A percentile compares a stretch with the other conserved stretches of the same genome.
These are phyloP conservation scores for Paracorniculantispora psalliotae DNA, from an alignment of 2,329 filamentous ascomycete species.

Conservation along the genomic window DNA sequence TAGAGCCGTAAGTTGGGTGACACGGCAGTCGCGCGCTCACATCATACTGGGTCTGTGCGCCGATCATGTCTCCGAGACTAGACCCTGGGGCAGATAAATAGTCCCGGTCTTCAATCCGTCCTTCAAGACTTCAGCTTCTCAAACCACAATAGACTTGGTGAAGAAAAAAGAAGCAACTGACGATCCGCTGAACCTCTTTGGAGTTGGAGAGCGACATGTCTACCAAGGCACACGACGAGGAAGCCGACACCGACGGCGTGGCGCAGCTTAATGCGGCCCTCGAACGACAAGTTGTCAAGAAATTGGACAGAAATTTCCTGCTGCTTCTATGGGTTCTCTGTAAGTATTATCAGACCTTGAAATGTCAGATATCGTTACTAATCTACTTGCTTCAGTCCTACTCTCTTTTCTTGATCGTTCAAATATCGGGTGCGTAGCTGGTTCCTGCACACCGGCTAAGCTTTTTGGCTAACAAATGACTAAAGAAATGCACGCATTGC, in stretches of 20 bases:
- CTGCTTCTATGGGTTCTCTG: conserved; percentile 9
- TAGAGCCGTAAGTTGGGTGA: not conserved
- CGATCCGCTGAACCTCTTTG: not conserved
- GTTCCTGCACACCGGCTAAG: not conserved
- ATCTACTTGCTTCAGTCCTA: not conserved
- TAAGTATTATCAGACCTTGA: not conserved
- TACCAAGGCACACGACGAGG: not conserved
- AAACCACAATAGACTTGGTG: too few species aligned
- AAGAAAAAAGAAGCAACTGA: not conserved
- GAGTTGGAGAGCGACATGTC: not conserved
- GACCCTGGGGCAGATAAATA: too few species aligned
- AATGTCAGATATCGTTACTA: not conserved
- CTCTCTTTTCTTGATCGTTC: conserved; percentile 12
- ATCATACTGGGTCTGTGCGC: not conserved
- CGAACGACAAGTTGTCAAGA: conserved; percentile 1
- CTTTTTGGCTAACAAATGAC: not conserved
- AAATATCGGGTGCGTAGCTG: conserved; percentile 9
- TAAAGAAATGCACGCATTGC: conserved; percentile 22
- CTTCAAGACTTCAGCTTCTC: too few species aligned
- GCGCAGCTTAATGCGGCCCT: not conserved
- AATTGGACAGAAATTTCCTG: conserved; percentile 7
- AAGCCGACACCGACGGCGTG: not conserved
- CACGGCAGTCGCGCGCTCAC: not conserved
- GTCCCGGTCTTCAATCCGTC: too few species aligned
- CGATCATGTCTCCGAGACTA: not conserved